Conservation (phyloP, 257 asterid genomes). For the Catharanthus roseus region DNA sequence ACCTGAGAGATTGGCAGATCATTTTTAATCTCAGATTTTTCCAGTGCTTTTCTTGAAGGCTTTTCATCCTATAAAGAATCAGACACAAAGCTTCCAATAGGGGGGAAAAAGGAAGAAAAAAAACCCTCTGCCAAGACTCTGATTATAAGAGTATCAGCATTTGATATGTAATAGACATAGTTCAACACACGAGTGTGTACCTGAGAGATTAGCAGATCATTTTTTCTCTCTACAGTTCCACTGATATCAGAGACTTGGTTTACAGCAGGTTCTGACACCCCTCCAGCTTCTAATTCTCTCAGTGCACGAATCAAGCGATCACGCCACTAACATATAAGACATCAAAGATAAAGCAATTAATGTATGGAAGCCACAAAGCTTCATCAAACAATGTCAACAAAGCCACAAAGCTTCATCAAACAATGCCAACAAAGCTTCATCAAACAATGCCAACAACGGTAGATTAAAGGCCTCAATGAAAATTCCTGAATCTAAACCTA, state of each 20-base stretch:
- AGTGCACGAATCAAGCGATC: constrained; percentile 77
- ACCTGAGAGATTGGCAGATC: constrained; percentile 37
- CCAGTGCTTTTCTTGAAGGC: constrained; percentile 35
- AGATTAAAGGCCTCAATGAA: not conserved
- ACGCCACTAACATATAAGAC: constrained; percentile 55
- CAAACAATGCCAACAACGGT: not conserved
- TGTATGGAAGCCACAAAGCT: not conserved
- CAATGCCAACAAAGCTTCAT: not conserved
- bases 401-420: not conserved
- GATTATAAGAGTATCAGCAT: not conserved
- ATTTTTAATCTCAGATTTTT: constrained; percentile 34
- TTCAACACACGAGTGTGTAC: constrained; percentile 19
- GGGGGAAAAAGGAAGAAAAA: too few relatives aligned
- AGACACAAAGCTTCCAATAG: not conserved
- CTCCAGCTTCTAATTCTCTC: constrained; percentile 53
- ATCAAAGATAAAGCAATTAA: not conserved
- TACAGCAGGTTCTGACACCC: constrained; percentile 33
- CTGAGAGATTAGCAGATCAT: constrained; percentile 35
- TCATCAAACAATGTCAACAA: not conserved
- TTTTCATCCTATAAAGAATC: constrained; percentile 56
- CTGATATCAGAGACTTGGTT: constrained; percentile 31
- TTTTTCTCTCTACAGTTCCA: constrained; percentile 39
- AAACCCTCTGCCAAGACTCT: not conserved
- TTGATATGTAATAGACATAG: constrained; percentile 1
- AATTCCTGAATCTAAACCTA: not conserved